These are phyloP conservation scores for Daphne laureola DNA, from an alignment of 441 rosid species.

Conservation along the genomic window DNA sequence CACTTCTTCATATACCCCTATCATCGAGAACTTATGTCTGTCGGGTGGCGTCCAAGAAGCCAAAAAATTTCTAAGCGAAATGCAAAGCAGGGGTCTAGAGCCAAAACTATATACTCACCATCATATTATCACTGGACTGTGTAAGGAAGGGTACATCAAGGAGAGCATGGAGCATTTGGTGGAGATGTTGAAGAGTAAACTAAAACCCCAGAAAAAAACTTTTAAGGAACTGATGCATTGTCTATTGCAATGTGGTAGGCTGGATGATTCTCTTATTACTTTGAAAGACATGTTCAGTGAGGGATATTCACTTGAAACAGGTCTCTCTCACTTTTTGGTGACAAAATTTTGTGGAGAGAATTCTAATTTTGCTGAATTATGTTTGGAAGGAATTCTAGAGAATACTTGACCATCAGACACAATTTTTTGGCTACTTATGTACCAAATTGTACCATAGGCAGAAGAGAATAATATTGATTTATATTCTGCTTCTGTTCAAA, in stretches of 20 bases:
- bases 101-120: conserved; percentile 15
- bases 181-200: conserved; percentile 20
- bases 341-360: conserved; percentile 19
- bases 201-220: conserved; percentile 20
- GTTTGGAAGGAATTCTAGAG: conserved; percentile 21
- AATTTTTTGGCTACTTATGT: too few species aligned
- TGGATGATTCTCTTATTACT: conserved; percentile 29
- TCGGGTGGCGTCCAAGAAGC: conserved; percentile 28
- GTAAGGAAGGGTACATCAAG: conserved; percentile 14
- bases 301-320: conserved; percentile 20
- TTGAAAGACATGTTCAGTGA: conserved; percentile 17
- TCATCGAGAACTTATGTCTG: conserved; percentile 24
- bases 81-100: conserved; percentile 27
- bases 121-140: conserved; percentile 18
- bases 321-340: conserved; percentile 18
- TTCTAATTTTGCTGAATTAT: conserved; percentile 17
- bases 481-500: too few species aligned
- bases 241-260: conserved; percentile 17
- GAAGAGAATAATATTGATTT: too few species aligned
- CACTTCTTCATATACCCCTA: conserved; percentile 19
- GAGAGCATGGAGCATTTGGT: conserved; percentile 32
- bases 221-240: conserved; percentile 15
- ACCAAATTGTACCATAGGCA: too few species aligned
- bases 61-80: conserved; percentile 22
- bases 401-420: conserved; percentile 7